These are phyloP conservation scores for Fraxinus baroniana DNA, from an alignment of 305 asterid genomes.

Conservation along the genomic window DNA sequence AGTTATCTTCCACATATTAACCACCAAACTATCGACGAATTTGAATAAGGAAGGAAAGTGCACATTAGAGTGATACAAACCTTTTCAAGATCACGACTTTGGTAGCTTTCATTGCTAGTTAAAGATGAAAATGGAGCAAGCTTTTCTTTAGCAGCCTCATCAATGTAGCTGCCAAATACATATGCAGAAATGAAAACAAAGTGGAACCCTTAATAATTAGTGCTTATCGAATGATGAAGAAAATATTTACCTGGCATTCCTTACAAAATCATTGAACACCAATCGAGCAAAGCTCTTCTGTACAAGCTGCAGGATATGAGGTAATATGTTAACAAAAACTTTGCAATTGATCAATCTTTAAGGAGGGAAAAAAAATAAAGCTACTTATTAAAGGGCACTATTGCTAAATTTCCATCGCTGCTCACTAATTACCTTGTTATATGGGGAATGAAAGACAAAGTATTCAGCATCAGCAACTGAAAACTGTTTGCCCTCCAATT, in stretches of 20 bases:
- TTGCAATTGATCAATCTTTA: not conserved
- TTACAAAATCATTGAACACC: constrained; percentile 67
- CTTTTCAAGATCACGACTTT: constrained; percentile 99
- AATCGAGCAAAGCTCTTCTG: constrained; percentile 94
- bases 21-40: not conserved
- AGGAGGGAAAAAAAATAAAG: not conserved
- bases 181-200: constrained; percentile 23
- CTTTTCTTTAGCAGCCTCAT: constrained; percentile 76
- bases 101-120: constrained; percentile 80
- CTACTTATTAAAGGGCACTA: not conserved
- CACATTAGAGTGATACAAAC: constrained; percentile 31
- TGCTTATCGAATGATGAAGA: not conserved
- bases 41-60: constrained; percentile 1
- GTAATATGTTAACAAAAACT: constrained; percentile 8
- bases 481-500: constrained; percentile 77
- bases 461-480: constrained; percentile 75
- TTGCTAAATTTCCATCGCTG: not conserved
- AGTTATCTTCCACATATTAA: not conserved
- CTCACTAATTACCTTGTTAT: constrained; percentile 72
- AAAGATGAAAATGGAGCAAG: constrained; percentile 71
- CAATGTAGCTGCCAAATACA: constrained; percentile 61
- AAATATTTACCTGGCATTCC: constrained; percentile 65
- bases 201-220: constrained; percentile 2
- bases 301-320: constrained; percentile 72
- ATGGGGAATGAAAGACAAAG: constrained; percentile 93